These are phyloP conservation scores for Musa balbisiana DNA, from an alignment of 202 grass and related monocot species.

Conservation along the genomic window DNA sequence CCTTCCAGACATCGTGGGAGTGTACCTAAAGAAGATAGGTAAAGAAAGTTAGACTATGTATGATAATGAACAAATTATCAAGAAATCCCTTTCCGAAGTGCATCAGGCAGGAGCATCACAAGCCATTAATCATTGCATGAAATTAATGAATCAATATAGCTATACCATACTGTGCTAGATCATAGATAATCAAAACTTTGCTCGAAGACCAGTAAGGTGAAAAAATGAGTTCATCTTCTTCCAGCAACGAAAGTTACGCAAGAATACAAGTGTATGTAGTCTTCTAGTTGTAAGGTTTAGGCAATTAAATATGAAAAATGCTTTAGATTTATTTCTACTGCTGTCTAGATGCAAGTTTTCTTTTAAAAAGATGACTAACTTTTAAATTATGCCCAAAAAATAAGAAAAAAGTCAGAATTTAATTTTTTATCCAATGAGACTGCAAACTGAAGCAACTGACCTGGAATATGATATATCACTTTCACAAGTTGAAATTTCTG, in stretches of 20 bases:
- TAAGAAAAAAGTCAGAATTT: neutral
- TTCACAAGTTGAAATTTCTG: slow-evolving; percentile 12
- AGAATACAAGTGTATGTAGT: too few relatives aligned
- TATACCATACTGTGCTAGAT: too few relatives aligned
- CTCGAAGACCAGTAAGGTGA: too few relatives aligned
- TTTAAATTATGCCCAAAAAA: neutral
- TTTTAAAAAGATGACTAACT: neutral
- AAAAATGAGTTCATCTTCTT: too few relatives aligned
- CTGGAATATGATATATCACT: slow-evolving; percentile 18
- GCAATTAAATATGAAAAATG: neutral
- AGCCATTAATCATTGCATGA: too few relatives aligned
- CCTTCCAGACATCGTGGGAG: slow-evolving; percentile 6
- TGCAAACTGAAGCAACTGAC: slow-evolving; percentile 2
- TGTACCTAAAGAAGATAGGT: slow-evolving; percentile 11
- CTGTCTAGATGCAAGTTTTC: too few relatives aligned
- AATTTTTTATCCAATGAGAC: neutral
- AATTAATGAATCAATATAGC: too few relatives aligned
- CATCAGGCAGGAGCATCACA: neutral
- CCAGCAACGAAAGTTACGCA: too few relatives aligned
- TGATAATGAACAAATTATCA: neutral
- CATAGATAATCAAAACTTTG: too few relatives aligned
- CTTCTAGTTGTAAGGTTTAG: too few relatives aligned
- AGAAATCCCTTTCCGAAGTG: neutral
- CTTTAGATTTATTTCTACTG: neutral
- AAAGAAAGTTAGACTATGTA: neutral